phyloP scores from a whole-genome alignment of 2,329 filamentous ascomycete genomes.

The Xylogone sp. region DNA sequence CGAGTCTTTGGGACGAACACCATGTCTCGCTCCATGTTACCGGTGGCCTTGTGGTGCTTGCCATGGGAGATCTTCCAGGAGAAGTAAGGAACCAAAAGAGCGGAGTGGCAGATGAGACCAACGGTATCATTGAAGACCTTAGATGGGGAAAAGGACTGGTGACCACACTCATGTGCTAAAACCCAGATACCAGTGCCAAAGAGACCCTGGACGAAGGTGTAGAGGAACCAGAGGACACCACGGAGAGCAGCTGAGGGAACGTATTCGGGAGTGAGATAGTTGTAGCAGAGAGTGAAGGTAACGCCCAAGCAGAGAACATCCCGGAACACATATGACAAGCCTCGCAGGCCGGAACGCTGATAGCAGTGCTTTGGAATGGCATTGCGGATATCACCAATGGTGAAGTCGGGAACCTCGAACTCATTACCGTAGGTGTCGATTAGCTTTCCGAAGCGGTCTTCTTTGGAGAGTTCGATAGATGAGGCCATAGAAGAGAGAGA shows the following conservation, averaged over 20 bases:
- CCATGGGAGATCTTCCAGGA: conserved; percentile 99
- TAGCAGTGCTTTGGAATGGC: conserved; percentile 98
- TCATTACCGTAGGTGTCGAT: conserved; percentile 92
- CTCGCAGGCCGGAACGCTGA: conserved; percentile 73
- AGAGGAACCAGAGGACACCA: conserved; percentile 58
- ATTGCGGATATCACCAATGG: conserved; percentile 95
- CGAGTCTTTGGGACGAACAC: conserved; percentile 95
- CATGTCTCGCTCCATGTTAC: conserved; percentile 97
- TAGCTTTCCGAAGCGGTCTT: conserved; percentile 57
- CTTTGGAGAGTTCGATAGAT: conserved; percentile 34
- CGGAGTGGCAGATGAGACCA: conserved; percentile 86
- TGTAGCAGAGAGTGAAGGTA: conserved; percentile 87
- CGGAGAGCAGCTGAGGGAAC: conserved; percentile 68
- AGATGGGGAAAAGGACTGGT: conserved; percentile 93
- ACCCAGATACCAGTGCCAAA: conserved; percentile 96
- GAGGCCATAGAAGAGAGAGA: conserved; percentile 88
- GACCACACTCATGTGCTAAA: conserved; percentile 94
- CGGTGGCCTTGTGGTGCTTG: conserved; percentile 99
- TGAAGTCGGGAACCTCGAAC: conserved; percentile 91
- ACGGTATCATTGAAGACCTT: conserved; percentile 87
- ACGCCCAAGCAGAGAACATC: conserved; percentile 69
- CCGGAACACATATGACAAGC: conserved; percentile 79
- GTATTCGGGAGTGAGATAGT: conserved; percentile 79
- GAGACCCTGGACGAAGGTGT: conserved; percentile 79
- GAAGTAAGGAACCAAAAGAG: conserved; percentile 92